A percentile compares a stretch with the other conserved stretches of the same genome.
phyloP scores from a whole-genome alignment of 2,329 filamentous ascomycete species.

The Fusarium austroafricanum region DNA sequence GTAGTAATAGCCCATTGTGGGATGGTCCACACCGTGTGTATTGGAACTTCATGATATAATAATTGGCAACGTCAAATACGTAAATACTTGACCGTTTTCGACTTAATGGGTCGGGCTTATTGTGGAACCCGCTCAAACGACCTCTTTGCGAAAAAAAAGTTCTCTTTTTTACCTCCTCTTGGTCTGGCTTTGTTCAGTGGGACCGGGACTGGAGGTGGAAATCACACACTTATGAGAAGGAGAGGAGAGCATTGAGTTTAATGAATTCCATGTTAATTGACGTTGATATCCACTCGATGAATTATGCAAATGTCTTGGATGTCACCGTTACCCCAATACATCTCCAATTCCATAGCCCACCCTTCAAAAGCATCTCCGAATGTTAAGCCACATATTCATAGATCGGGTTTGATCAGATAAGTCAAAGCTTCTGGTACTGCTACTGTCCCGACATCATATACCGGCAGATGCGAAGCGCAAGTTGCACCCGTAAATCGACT shows the following conservation, averaged over 20 bases:
- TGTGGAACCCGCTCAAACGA: constrained; percentile 20
- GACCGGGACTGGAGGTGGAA: constrained; percentile 25
- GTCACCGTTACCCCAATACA: constrained; percentile 11
- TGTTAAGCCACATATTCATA: neutral
- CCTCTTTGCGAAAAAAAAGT: neutral
- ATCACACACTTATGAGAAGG: constrained; percentile 13
- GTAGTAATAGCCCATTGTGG: constrained; percentile 4
- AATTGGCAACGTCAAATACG: constrained; percentile 31
- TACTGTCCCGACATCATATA: constrained; percentile 2
- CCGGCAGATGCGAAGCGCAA: constrained; percentile 5
- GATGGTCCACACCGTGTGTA: constrained; percentile 25
- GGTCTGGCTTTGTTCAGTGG: constrained; percentile 38
- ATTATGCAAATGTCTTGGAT: constrained; percentile 13
- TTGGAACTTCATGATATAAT: constrained; percentile 7
- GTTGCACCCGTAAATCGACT: neutral
- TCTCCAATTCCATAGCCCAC: constrained; percentile 5
- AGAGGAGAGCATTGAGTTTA: constrained; percentile 4
- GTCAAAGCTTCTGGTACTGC: neutral
- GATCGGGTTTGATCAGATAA: constrained; percentile 17
- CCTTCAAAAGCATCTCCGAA: neutral
- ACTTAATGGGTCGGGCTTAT: constrained; percentile 21
- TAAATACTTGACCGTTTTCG: constrained; percentile 33
- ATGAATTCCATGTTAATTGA: constrained; percentile 10
- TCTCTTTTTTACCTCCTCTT: constrained; percentile 6
- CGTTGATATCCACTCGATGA: constrained; percentile 6